Evolutionary conservation across 805 yeast species (phyloP), one percentile per base, ranked within the genome.

Genomic region (Yamadazyma paraphyllophila): DNA sequence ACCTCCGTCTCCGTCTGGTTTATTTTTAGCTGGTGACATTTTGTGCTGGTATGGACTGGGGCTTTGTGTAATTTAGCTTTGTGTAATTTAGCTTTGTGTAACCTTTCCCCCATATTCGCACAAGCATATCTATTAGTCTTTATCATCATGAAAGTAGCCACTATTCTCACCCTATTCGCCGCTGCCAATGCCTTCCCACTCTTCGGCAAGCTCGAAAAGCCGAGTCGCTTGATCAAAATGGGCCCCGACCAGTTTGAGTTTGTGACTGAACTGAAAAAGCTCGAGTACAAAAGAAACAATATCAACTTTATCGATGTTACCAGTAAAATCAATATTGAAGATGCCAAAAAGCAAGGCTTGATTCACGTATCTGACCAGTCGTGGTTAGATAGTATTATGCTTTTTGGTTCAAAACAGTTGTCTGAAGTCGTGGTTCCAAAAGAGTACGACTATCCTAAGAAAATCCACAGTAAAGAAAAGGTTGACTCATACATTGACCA

Each of bases 261-360:
- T 2, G 67, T 67, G n/a, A 51, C 65, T 10, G 79, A 74, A 48
- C 46, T 50, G 7, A 68, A 64, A 9, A 74, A 73, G 50, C 52
- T 65, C 45, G 43, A 51, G 4, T 58, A 68, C 45, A 61, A 54
- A 45, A 61, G 78, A 42, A 60, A 68, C 32, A 82, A 83, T 41
- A 61, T 72, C 29, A 74, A 69, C 20, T 85, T 83, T 59, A 78
- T 86, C 51, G 92, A 85, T 63, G 73, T 85, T 27, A 83, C 92
- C 8, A 69, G 71, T 45, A 61, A 58, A n/a, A 45, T 49, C 40
- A 25, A 42, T 13, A 56, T 69, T 11, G 66, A 67, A 27, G 68
- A 61, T 17, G 75, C 74, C 4, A 48, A 59, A 36, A 48, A 52
- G 2, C 17, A 52, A 33, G 68, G 73, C 2, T 46, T 62, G 35